These are phyloP conservation scores for Aspergillus arachidicola DNA, from an alignment of 2,329 filamentous ascomycete genomes.

Conservation along the genomic window DNA sequence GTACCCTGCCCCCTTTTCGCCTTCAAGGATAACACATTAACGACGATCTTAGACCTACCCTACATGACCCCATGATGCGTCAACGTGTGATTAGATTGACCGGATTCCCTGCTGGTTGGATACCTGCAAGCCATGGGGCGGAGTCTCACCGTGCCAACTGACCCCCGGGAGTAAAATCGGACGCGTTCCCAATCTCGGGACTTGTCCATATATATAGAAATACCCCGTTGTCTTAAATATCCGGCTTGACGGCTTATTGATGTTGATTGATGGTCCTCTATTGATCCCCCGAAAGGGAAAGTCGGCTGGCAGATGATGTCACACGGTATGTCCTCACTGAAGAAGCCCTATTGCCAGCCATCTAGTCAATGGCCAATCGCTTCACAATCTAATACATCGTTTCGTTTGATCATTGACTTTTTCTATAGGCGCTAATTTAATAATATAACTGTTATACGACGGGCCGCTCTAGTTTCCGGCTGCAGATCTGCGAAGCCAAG, in stretches of 20 bases:
- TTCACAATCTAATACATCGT: not conserved
- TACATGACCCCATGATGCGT: not conserved
- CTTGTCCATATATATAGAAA: conserved; percentile 10
- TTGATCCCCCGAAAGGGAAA: conserved; percentile 30
- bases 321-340: not conserved
- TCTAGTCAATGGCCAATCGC: not conserved
- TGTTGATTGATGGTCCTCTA: conserved; percentile 12
- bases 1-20: not conserved
- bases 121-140: not conserved
- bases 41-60: not conserved
- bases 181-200: not conserved
- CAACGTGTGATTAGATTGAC: not conserved
- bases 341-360: not conserved
- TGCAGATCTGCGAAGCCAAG: not conserved
- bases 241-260: not conserved
- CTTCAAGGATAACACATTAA: not conserved
- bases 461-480: not conserved
- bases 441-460: not conserved
- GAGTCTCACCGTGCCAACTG: not conserved
- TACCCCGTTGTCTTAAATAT: not conserved
- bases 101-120: not conserved
- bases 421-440: not conserved
- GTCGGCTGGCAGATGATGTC: conserved; percentile 5
- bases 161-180: not conserved
- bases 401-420: not conserved